Base-by-base conservation (phyloP, 331 rosid genomes). In the Arachis monticola region DNA sequence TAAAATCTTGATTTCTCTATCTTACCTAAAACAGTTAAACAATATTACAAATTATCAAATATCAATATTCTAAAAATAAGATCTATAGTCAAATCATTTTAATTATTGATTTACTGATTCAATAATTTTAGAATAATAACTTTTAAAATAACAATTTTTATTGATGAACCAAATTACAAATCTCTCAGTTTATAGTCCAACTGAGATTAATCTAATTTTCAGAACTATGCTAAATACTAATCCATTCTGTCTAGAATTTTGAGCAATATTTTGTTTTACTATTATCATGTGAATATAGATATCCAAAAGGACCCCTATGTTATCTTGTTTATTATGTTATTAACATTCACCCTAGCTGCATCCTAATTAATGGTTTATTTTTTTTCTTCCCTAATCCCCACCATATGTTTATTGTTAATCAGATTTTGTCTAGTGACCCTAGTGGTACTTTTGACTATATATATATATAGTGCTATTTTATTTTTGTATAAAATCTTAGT, bases 251-350 rank as follows among this genome's bases (percentile, higher is more conserved):
- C 52, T 74, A 11, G 59, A 10, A 22, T 66, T 50, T 53, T 80
- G 41, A 65, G 51, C 17, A 67, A 32, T 73, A 5, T 17, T 62
- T 48, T 79, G 80, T 81, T 78, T 48, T 60, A 35, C 40, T 35
- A 35, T 35, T 35, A 5, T 82, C 88, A 84, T 84, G 61, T 79
- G 77, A 59, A 74, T 3, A 66, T 35, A 35, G 3, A 35, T 32
- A 60, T 70, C 11, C 50, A 2, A 41, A 10, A 30, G 57, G 51
- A 17, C 57, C n/a, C 55, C 40, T 17, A 17, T 17, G 22, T 17
- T 17, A 17, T 17, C 22, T 17, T 17, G 22, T 17, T 17, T 17
- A 17, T 17, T 17, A 17, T 17, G 22, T 17, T 17, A 17, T 17
- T 17, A 17, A 67, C 69, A 9, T 22, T 70, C 60, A 52, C 55